Base-by-base conservation (phyloP, 768 basidiomycete genomes). In the Russula virescens region DNA sequence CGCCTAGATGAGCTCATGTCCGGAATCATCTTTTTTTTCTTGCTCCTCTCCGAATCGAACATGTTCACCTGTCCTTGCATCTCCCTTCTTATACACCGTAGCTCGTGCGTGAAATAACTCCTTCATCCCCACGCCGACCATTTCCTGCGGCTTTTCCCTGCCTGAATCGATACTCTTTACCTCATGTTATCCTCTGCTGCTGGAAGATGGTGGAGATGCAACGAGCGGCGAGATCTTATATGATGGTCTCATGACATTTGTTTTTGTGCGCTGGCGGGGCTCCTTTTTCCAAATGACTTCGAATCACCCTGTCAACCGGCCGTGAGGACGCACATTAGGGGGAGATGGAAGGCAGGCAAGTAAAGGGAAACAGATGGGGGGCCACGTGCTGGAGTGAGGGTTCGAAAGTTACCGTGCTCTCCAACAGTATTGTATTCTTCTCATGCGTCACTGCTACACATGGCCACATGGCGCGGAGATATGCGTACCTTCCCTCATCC, bases 1-100 rank as follows among this genome's bases (percentile, higher is more conserved):
- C 57, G 21, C 63, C 63, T 28, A 45, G 25, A 64, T 60, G 53
- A 60, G 40, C 55, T 64, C 63, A 64, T 64, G 58, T 60, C 63
- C 63, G 57, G 28, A 40, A 11, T 54, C 57, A 52, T 54, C 45
- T 58, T 14, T 21, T 13, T 43, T 45, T 16, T 5, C 38, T 40
- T 16, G 11, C 10, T 16, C 31, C 21, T 49, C 45, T 34, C 52
- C 38, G 58, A 48, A 48, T 19, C 28, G 55, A 23, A 45, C 18
- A 5, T 34, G 28, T 52, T 28, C 9, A 9, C 40, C 18, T 9
- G 19, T 58, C 49, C 26, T 46, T 26, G 19, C 8, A 28, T n/a
- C 18, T 40, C n/a, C 23, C 28, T 31, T 52, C 54, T 52, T 26
- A 23, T 35, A 45, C 40, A 9, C n/a, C 28, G 42, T 34, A 49